Base-by-base conservation (phyloP, 2,329 filamentous ascomycete species). In the Colletotrichum sp. region DNA sequence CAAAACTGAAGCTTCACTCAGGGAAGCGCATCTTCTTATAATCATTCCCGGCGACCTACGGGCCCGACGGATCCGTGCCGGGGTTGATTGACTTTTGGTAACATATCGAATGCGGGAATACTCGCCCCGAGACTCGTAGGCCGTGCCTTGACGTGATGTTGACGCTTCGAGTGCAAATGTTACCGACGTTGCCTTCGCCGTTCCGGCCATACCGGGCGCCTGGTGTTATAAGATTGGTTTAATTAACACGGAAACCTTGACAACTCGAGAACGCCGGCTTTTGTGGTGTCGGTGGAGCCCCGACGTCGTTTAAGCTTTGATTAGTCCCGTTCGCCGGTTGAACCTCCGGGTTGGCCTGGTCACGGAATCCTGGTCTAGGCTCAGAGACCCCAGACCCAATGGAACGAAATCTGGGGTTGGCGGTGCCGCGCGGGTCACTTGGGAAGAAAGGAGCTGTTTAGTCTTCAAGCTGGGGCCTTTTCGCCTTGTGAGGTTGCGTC, bases 161-260 rank as follows among this genome's bases (percentile, higher is more conserved):
- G 63, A 32, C 60, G 13, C n/a, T 13, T 36, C 12, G 34, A 64
- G 13, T 36, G n/a, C 32, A 36, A 64, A 15, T 36, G 15, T 21
- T 34, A 7, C 16, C n/a, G 32, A 21, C 10, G 60, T 21, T 36
- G 30, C n/a, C 28, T 63, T 34, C 30, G 30, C 28, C 34, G 32
- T n/a, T 13, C 32, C 66, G 66, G 24, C 30, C 34, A 34, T 59
- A 39, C 52, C 66, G 52, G n/a, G 15, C n/a, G 24, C 21, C 13
- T 39, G 49, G 30, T 57, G 15, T 7, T 21, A 59, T 32, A 32
- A 60, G 5, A 69, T 69, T 69, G 32, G 15, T 44, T n/a, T 44
- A 69, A 44, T 69, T 39, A 69, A 60, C 8, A 30, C 66, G 52
- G 52, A 44, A 69, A 69, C 66, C 66, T 69, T 69, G 24, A 28